These are phyloP conservation scores for Phytopythium aichiense DNA, from an alignment of 352 stramenopile genomes.

Conservation along the genomic window DNA sequence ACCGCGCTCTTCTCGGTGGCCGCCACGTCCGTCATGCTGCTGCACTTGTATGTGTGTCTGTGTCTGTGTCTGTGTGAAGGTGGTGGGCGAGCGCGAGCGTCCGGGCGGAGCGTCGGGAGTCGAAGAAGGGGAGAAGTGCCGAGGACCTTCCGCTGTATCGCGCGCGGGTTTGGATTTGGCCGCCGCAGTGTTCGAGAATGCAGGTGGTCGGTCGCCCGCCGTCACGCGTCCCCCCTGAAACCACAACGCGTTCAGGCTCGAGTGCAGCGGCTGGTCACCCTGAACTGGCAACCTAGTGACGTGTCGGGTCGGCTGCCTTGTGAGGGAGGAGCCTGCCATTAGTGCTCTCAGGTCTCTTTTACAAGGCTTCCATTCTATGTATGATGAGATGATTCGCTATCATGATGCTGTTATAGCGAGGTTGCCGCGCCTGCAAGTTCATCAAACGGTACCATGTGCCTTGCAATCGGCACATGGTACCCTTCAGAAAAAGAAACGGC, in stretches of 20 bases:
- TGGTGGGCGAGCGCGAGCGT: background rate
- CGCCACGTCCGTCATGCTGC: background rate
- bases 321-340: background rate
- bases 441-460: background rate
- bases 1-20: constrained; percentile 1
- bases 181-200: background rate
- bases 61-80: too few relatives aligned
- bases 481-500: background rate
- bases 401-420: background rate
- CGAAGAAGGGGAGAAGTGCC: background rate
- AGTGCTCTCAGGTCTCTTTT: background rate
- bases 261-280: constrained; percentile 1
- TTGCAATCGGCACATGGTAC: background rate
- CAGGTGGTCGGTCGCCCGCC: background rate
- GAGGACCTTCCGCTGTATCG: background rate
- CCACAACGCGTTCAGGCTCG: constrained; percentile 13
- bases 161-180: constrained; percentile 6
- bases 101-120: background rate
- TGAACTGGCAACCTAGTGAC: constrained; percentile 41
- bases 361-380: background rate
- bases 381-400: background rate
- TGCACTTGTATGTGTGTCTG: background rate
- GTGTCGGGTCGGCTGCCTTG: constrained; percentile 15
- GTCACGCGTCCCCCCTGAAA: constrained; percentile 10
- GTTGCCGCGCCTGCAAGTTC: background rate